A percentile compares a stretch with the other conserved stretches of the same genome.
phyloP scores from a whole-genome alignment of 2,329 filamentous ascomycete species.

The Nannizziopsis arthrosporioides region DNA sequence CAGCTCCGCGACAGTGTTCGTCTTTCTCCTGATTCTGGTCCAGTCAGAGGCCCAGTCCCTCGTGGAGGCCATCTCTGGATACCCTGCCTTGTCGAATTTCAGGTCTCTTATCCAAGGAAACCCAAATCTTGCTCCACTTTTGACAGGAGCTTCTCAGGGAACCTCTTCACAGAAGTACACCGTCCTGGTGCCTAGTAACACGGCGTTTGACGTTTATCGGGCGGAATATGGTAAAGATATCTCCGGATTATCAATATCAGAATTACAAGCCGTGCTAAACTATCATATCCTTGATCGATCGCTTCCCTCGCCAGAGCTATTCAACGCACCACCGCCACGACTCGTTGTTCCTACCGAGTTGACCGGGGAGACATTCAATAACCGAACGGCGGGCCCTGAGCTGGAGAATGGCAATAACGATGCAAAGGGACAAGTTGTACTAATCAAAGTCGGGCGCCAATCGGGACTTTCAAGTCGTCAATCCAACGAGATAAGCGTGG shows the following conservation, averaged over 20 bases:
- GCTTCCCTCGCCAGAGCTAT: neutral
- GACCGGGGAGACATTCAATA: conserved; percentile 8
- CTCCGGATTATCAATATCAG: neutral
- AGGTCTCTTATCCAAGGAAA: neutral
- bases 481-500: conserved; percentile 2
- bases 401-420: neutral
- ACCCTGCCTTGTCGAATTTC: neutral
- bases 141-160: neutral
- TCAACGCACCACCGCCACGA: conserved; percentile 2
- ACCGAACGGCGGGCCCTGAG: conserved; percentile 5
- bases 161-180: conserved; percentile 1
- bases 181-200: conserved; percentile 9
- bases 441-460: neutral
- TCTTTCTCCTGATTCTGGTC: neutral
- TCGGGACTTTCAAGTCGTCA: neutral
- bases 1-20: neutral
- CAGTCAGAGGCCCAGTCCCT: neutral
- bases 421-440: conserved; percentile 7
- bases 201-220: conserved; percentile 6
- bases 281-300: conserved; percentile 7
- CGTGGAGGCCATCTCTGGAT: neutral
- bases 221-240: conserved; percentile 2
- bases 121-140: neutral
- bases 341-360: conserved; percentile 9
- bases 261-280: conserved; percentile 5